Evolutionary conservation across 1,284 basidiomycete genomes (phyloP).

Genomic region (Trichosporon asahii): DNA sequence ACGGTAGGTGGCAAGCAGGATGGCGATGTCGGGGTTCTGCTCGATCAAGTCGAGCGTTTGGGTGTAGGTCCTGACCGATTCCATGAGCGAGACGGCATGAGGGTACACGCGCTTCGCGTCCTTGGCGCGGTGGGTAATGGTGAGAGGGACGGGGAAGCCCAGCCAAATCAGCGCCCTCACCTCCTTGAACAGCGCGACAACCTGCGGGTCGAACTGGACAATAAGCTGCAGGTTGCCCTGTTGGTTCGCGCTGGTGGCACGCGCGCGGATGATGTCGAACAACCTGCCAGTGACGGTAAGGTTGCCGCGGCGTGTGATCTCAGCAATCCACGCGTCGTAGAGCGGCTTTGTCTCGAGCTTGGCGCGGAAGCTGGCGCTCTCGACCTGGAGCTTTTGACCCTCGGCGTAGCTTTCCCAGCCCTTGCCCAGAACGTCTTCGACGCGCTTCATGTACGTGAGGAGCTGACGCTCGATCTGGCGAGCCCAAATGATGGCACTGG

Average conservation of each 20-base stretch:
- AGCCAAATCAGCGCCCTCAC: constrained; percentile 94
- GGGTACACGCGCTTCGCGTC: constrained; percentile 97
- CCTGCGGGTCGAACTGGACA: constrained; percentile 96
- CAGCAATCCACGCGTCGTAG: constrained; percentile 93
- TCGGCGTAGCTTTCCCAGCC: constrained; percentile 99
- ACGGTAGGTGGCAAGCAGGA: constrained; percentile 86
- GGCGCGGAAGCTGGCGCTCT: constrained; percentile 85
- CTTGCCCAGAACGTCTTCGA: constrained; percentile 96
- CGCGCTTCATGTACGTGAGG: constrained; percentile 96
- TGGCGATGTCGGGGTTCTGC: constrained; percentile 82
- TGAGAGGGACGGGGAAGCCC: constrained; percentile 90
- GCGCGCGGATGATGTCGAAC: constrained; percentile 86
- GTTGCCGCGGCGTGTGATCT: constrained; percentile 75
- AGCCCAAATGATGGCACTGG: constrained; percentile 97
- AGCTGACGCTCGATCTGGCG: constrained; percentile 96
- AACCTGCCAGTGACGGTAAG: constrained; percentile 90
- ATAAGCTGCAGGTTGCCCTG: constrained; percentile 76
- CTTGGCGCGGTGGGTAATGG: constrained; percentile 92
- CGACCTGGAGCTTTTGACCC: constrained; percentile 91
- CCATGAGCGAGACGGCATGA: constrained; percentile 96
- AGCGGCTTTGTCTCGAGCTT: constrained; percentile 93
- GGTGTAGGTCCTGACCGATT: constrained; percentile 92
- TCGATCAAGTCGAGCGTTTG: constrained; percentile 89
- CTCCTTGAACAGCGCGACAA: constrained; percentile 97
- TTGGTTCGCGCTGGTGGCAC: constrained; percentile 56